Evolutionary conservation across 1,284 basidiomycete genomes (phyloP).

Genomic region (Trametes sp.): DNA sequence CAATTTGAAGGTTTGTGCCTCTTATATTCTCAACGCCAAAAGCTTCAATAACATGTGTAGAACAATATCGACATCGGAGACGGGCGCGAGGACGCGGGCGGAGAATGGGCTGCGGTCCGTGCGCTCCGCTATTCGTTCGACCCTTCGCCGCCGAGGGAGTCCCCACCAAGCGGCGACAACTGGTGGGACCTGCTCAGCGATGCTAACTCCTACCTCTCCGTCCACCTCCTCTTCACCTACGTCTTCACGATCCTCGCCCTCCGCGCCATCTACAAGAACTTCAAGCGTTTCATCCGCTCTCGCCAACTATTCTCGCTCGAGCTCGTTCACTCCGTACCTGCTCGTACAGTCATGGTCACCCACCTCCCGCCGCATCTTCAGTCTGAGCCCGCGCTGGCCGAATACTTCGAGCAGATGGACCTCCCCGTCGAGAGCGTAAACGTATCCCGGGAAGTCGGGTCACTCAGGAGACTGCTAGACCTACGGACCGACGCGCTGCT

Average conservation of each 20-base stretch:
- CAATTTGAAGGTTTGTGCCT: constrained; percentile 76
- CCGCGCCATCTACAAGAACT: constrained; percentile 89
- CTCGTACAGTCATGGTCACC: constrained; percentile 91
- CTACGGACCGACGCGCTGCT: constrained; percentile 81
- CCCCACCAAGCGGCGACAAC: constrained; percentile 45
- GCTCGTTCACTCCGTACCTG: constrained; percentile 92
- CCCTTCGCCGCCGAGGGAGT: constrained; percentile 44
- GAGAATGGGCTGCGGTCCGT: constrained; percentile 29
- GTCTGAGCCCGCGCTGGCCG: constrained; percentile 85
- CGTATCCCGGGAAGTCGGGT: constrained; percentile 85
- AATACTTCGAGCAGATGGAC: constrained; percentile 91
- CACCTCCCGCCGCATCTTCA: constrained; percentile 85
- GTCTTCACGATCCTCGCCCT: constrained; percentile 89
- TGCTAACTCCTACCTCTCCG: constrained; percentile 84
- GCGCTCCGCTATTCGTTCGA: constrained; percentile 32
- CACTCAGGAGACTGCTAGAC: constrained; percentile 78
- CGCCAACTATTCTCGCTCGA: constrained; percentile 94
- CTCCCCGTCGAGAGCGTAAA: constrained; percentile 88
- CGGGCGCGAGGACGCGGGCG: constrained; percentile 59
- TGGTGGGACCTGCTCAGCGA: constrained; percentile 89
- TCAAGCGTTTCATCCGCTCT: constrained; percentile 88
- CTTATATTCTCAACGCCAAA: background rate
- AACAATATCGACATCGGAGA: constrained; percentile 77
- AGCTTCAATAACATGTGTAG: constrained; percentile 44
- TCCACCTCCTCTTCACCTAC: constrained; percentile 94